Conservation (phyloP, 768 basidiomycete genomes). For the Boletellus emodensis region DNA sequence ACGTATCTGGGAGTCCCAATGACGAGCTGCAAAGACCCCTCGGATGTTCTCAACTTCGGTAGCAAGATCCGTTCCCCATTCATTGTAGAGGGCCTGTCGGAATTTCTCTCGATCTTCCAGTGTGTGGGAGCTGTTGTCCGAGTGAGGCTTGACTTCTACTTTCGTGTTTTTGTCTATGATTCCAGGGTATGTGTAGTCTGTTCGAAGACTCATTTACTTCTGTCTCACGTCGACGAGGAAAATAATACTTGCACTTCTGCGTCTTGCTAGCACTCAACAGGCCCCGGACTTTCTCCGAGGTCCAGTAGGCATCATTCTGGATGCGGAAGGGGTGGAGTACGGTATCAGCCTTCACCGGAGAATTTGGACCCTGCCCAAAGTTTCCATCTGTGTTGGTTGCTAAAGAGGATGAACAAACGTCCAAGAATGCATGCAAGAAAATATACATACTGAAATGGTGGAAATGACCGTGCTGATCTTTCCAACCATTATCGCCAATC, state of each 20-base stretch:
- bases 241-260: slow-evolving; percentile 6
- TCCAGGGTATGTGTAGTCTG: slow-evolving; percentile 20
- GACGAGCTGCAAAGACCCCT: too few relatives aligned
- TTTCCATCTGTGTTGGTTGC: neutral
- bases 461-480: neutral
- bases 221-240: too few relatives aligned
- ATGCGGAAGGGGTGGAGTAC: slow-evolving; percentile 15
- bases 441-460: slow-evolving; percentile 8
- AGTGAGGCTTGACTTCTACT: too few relatives aligned
- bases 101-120: too few relatives aligned
- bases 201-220: neutral
- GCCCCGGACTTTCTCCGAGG: slow-evolving; percentile 9
- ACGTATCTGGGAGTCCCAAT: too few relatives aligned
- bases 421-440: neutral
- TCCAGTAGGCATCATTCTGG: slow-evolving; percentile 8
- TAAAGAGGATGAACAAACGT: neutral
- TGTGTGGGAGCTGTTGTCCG: too few relatives aligned
- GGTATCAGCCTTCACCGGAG: too few relatives aligned
- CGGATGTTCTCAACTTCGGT: too few relatives aligned
- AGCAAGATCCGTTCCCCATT: too few relatives aligned
- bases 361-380: too few relatives aligned
- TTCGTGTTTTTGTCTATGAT: slow-evolving; percentile 3
- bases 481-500: slow-evolving; percentile 11
- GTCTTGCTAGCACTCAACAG: neutral
- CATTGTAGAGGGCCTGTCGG: too few relatives aligned